Base-by-base conservation (phyloP, 2,329 filamentous ascomycete species). In the Corniculantispora saksenae region DNA sequence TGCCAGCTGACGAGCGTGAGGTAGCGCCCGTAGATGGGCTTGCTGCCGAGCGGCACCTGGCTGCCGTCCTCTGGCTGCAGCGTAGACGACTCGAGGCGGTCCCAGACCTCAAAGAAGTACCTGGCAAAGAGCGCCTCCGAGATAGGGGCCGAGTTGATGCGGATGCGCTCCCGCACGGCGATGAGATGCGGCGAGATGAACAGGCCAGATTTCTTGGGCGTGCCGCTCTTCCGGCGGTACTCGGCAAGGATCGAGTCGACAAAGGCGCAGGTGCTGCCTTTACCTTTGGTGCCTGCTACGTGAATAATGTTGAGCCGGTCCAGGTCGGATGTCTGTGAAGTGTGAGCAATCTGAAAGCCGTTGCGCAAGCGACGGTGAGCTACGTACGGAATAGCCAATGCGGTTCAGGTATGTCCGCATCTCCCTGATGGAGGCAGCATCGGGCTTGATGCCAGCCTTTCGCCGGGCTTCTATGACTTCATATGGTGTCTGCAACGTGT, bases 401-500 rank as follows among this genome's bases (percentile, higher is more conserved):
- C 89, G 90, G 64, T 82, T 81, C 72, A 92, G 86, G 84, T 92
- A 97, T 66, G 88, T 85, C 69, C 87, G 84, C 87, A 96, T 96
- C 76, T 97, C 91, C 3, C 87, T 86, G 56, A 95, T 88, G 10
- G 91, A 82, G 64, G 83, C 82, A 66, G 87, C 83, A 77, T 95
- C 91, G 72, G 91, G 88, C 32, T 83, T 85, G 67, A 88, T 81
- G 23, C 92, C 91, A 21, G 90, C 90, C 75, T 91, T 91, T 63
- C 88, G 85, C 60, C 95, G 89, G 59, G 90, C 88, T 74, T 97
- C 89, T 21, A 97, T 86, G 60, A 93, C 85, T 57, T 90, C 86
- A 74, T 90, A 94, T 61, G 97, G 96, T 50, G 91, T 93, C 77
- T 99, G 95, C 59, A 98, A 87, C 53, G 92, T 91, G 78, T 98